phyloP scores from a whole-genome alignment of 2,329 filamentous ascomycete species.

The Bipolaris gigantea region DNA sequence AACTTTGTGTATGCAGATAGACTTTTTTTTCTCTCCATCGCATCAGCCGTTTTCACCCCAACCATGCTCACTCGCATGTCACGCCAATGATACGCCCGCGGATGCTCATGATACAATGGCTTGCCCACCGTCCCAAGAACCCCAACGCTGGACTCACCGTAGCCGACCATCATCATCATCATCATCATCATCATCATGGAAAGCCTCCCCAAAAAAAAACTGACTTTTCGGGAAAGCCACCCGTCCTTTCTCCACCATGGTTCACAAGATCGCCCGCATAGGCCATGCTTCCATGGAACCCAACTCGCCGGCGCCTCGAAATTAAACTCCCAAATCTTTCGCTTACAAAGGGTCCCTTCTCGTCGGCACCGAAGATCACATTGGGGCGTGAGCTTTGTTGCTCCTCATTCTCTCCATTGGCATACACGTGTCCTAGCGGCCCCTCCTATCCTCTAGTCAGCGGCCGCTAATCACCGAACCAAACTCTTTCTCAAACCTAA shows the following conservation, averaged over 20 bases:
- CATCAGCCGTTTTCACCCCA: not conserved
- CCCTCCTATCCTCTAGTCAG: slow-evolving; percentile 1
- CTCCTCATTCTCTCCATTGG: slow-evolving; percentile 1
- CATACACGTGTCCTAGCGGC: slow-evolving; percentile 5
- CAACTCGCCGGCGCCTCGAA: slow-evolving; percentile 6
- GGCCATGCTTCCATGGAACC: not conserved
- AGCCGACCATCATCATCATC: not conserved
- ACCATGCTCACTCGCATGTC: not conserved
- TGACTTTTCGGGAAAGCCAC: slow-evolving; percentile 2
- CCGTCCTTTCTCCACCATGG: slow-evolving; percentile 12
- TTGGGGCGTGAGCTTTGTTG: not conserved
- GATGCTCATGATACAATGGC: not conserved
- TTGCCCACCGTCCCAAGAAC: not conserved
- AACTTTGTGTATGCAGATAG: not conserved
- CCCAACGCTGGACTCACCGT: slow-evolving; percentile 4
- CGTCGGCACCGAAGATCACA: not conserved
- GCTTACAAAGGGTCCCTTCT: slow-evolving; percentile 1
- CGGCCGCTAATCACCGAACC: slow-evolving; percentile 12
- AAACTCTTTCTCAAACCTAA: slow-evolving; percentile 5
- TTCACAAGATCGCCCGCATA: slow-evolving; percentile 3
- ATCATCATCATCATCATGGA: not conserved
- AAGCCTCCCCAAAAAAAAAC: too few relatives aligned
- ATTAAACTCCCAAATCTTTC: slow-evolving; percentile 7
- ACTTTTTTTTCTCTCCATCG: not conserved
- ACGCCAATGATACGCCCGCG: not conserved